Evolutionary conservation across 805 yeast genomes (phyloP), one percentile per base, ranked within the genome.

Genomic region (Candida odintsovae): DNA sequence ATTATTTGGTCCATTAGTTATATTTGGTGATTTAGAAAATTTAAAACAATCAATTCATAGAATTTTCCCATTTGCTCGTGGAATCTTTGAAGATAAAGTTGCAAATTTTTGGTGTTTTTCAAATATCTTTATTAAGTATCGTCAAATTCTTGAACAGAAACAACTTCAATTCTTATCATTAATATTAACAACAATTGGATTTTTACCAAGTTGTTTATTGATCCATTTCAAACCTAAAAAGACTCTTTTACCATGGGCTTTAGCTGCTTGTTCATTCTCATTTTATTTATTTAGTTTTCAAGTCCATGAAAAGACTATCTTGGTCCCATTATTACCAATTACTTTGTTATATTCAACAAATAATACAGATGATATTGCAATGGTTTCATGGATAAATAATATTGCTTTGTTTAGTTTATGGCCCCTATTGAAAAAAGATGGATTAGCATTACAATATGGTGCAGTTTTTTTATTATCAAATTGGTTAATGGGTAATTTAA

Each of bases 91-190:
- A 64, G 98, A 94, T 62, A 94, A 94, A 63, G 98, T 94, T 15
- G 96, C 96, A 36, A 94, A 90, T 61, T 85, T 94, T 58, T 94
- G 99, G 99, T 90, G 98, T 65, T 83, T 96, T n/a, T 71, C 90
- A 1, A 94, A 94, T 63, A 71, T 85, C 1, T 51, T 89, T 11
- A 63, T 90, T 61, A 92, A 92, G 62, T 83, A 88, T 59, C 80
- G 77, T 52, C 56, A 66, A 5, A 42, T 73, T 0, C 83, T 86
- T 57, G 62, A 78, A 2, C 71, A 73, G 16, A 66, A 70, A 13
- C 77, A 85, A 55, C 70, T 94, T 40, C 86, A 87, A 50, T 58
- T 70, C 25, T 51, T 78, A 6, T 79, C 94, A 1, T 62, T 85
- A 33, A 40, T 70, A 0, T 61, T 78, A 1, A 86, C 94, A 0